Percentiles rank a stretch among this genome's conserved stretches.
Evolutionary conservation across 1,284 basidiomycete genomes (phyloP).

Genomic region (Ustilago tritici): DNA sequence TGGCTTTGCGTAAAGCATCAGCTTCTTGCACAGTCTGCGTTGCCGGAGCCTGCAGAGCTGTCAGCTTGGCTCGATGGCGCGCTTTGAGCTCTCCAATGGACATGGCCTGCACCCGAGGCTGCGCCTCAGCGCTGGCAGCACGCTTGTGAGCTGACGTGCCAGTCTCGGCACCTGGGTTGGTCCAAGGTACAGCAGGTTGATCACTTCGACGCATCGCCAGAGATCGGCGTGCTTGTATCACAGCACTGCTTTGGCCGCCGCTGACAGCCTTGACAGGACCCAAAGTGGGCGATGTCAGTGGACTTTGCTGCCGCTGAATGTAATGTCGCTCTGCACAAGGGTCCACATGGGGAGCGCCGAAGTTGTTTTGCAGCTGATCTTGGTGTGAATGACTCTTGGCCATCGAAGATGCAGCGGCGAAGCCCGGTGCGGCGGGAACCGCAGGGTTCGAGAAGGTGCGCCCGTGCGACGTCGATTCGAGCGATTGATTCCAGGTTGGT

Average conservation of each 20-base stretch:
- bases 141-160: slow-evolving; percentile 9
- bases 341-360: neutral
- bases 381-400: slow-evolving; percentile 28
- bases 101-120: slow-evolving; percentile 30
- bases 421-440: neutral
- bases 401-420: slow-evolving; percentile 20
- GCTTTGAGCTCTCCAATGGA: slow-evolving; percentile 53
- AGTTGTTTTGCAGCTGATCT: slow-evolving; percentile 22
- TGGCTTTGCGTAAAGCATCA: slow-evolving; percentile 40
- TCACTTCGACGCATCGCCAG: slow-evolving; percentile 37
- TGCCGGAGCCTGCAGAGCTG: slow-evolving; percentile 50
- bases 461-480: slow-evolving; percentile 15
- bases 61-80: slow-evolving; percentile 47
- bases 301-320: slow-evolving; percentile 9
- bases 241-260: slow-evolving; percentile 30
- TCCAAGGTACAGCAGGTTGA: slow-evolving; percentile 35
- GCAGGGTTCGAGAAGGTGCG: slow-evolving; percentile 28
- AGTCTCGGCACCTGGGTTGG: slow-evolving; percentile 33
- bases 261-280: slow-evolving; percentile 21
- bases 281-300: slow-evolving; percentile 8
- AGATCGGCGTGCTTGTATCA: slow-evolving; percentile 41
- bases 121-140: slow-evolving; percentile 18
- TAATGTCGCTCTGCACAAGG: slow-evolving; percentile 10
- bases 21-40: slow-evolving; percentile 48
- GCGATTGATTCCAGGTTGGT: neutral